Evolutionary conservation across 805 yeast genomes (phyloP).

Genomic region (Kuraishia piskuri): DNA sequence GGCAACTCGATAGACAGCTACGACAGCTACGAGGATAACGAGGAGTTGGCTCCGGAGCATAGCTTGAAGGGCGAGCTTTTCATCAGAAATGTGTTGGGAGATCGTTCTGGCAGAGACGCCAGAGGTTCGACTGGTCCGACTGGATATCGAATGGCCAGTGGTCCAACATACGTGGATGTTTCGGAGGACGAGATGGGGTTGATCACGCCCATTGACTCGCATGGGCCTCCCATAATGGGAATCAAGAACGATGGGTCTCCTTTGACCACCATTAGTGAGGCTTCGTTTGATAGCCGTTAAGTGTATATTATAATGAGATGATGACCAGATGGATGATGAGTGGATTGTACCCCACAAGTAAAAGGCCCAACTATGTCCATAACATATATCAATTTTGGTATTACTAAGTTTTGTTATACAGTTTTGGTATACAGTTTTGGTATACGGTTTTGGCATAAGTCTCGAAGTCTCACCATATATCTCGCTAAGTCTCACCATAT

Average conservation of each 20-base stretch:
- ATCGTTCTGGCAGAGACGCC: too few relatives aligned
- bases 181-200: constrained; percentile 6
- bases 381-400: too few relatives aligned
- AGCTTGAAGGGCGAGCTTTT: not conserved
- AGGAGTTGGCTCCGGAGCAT: constrained; percentile 5
- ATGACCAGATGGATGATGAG: too few relatives aligned
- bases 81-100: not conserved
- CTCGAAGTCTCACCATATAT: too few relatives aligned
- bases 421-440: too few relatives aligned
- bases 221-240: constrained; percentile 5
- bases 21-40: constrained; percentile 3
- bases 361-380: not conserved
- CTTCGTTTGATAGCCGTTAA: constrained; percentile 14
- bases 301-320: not conserved
- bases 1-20: constrained; percentile 6
- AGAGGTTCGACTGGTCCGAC: not conserved
- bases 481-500: too few relatives aligned
- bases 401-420: not conserved
- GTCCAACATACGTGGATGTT: not conserved
- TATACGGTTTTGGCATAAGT: too few relatives aligned
- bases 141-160: not conserved
- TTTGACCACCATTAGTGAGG: constrained; percentile 21
- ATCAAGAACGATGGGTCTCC: constrained; percentile 12
- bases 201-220: constrained; percentile 12
- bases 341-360: too few relatives aligned